Evolutionary conservation across 2,329 filamentous ascomycete species (phyloP), one percentile per base, ranked within the genome.

Genomic region (Verticillium longisporum): DNA sequence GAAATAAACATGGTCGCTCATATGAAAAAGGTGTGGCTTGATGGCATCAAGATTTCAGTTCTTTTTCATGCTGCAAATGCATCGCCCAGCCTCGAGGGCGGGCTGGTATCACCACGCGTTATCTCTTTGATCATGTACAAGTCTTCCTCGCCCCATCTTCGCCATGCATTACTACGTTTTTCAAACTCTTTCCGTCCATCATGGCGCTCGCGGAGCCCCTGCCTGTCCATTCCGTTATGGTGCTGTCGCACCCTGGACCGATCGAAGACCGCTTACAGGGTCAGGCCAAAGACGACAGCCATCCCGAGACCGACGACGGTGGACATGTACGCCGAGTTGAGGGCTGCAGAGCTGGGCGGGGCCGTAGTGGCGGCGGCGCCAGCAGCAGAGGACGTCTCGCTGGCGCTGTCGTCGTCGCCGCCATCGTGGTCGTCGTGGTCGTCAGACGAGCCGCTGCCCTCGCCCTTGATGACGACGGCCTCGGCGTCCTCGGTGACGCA

Each of bases 401-500:
- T 64, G 14, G 57, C 53, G 34, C 68, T 65, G 37, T 57, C 58
- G 14, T 65, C 59, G 50, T 68, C 61, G 11, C 61, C 64, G 11
- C 36, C 54, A 13, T 31, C 61, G 21, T 54, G 32, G 15, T 55
- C 45, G 21, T 45, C 59, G 64, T 62, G 61, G 15, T 31, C 60
- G 54, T 55, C 13, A 86, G 88, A 63, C 60, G n/a, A 21, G 21
- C 64, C 65, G 61, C 67, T 69, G 57, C 50, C 59, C 62, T 73
- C 69, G 61, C 72, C 68, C 65, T 68, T 68, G 64, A 80, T 66
- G 11, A 61, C 60, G 53, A 62, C 62, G 34, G 72, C 68, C 26
- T 75, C 77, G 55, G 90, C 76, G 37, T 81, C 83, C 10, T 80
- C 84, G 66, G 85, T 89, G 65, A 74, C 76, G 80, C 88, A 91